Evolutionary conservation across 73 alveolate species (phyloP).

Genomic region (Paramecium sonneborni): DNA sequence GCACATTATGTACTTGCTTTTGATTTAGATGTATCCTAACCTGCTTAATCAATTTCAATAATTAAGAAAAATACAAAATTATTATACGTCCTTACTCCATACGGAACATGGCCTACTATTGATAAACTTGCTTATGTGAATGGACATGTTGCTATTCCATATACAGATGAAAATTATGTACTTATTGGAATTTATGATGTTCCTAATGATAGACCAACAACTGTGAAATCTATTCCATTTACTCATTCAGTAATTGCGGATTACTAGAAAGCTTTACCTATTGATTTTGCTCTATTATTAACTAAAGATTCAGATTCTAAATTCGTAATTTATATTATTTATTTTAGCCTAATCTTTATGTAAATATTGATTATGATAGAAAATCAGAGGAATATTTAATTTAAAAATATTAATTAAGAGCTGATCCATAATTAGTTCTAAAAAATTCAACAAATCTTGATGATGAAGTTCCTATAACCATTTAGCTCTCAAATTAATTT

Average conservation of each 20-base stretch:
- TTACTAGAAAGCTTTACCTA: not conserved
- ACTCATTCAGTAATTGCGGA: not conserved
- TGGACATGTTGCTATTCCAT: not conserved
- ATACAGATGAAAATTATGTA: not conserved
- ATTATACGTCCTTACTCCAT: not conserved
- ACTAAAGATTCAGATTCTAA: not conserved
- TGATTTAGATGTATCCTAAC: not conserved
- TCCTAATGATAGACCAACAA: not conserved
- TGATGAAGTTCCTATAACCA: not conserved
- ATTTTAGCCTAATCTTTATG: not conserved
- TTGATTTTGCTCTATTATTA: conserved; percentile 1
- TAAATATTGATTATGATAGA: not conserved
- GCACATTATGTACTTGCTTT: conserved; percentile 8
- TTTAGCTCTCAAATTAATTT: not conserved
- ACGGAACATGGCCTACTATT: not conserved
- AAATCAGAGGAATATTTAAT: not conserved
- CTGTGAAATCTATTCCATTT: not conserved
- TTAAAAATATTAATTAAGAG: not conserved
- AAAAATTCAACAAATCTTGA: not conserved
- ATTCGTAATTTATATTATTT: not conserved
- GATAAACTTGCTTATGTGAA: not conserved
- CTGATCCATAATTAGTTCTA: not conserved
- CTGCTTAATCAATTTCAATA: not conserved
- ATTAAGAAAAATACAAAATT: not conserved
- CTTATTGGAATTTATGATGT: not conserved